Conservation (phyloP, 805 yeast genomes). For the Candida rishiriensis region DNA sequence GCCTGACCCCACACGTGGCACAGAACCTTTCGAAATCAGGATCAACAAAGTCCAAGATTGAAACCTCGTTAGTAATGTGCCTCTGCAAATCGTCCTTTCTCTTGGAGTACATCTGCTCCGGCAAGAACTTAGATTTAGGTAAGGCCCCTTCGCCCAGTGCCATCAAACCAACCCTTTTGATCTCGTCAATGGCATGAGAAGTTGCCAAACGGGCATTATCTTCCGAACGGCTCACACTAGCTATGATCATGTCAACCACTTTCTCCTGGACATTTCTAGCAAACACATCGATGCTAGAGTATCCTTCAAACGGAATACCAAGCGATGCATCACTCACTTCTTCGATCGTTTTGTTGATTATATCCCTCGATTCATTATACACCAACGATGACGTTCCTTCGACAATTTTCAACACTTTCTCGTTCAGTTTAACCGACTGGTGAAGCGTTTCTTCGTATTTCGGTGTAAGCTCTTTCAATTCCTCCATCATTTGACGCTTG, state of each 20-base stretch:
- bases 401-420: slow-evolving; percentile 54
- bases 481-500: slow-evolving; percentile 39
- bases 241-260: slow-evolving; percentile 61
- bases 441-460: slow-evolving; percentile 50
- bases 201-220: slow-evolving; percentile 62
- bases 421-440: slow-evolving; percentile 51
- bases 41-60: slow-evolving; percentile 73
- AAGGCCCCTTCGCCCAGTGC: slow-evolving; percentile 62
- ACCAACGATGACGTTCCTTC: slow-evolving; percentile 56
- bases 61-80: slow-evolving; percentile 54
- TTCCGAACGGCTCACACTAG: slow-evolving; percentile 64
- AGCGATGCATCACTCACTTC: slow-evolving; percentile 29
- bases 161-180: slow-evolving; percentile 57
- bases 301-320: slow-evolving; percentile 52
- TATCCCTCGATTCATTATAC: slow-evolving; percentile 55
- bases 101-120: slow-evolving; percentile 80
- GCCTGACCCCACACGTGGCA: slow-evolving; percentile 26
- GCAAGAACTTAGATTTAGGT: slow-evolving; percentile 58
- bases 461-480: slow-evolving; percentile 59
- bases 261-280: slow-evolving; percentile 64
- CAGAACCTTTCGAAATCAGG: slow-evolving; percentile 63
- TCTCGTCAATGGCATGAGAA: slow-evolving; percentile 51
- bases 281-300: slow-evolving; percentile 62
- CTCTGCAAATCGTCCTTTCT: slow-evolving; percentile 58
- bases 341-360: slow-evolving; percentile 48